A percentile compares a stretch with the other conserved stretches of the same genome.
Evolutionary conservation across 2,329 filamentous ascomycete genomes (phyloP).

Genomic region (Berkeleyomyces rouxiae): DNA sequence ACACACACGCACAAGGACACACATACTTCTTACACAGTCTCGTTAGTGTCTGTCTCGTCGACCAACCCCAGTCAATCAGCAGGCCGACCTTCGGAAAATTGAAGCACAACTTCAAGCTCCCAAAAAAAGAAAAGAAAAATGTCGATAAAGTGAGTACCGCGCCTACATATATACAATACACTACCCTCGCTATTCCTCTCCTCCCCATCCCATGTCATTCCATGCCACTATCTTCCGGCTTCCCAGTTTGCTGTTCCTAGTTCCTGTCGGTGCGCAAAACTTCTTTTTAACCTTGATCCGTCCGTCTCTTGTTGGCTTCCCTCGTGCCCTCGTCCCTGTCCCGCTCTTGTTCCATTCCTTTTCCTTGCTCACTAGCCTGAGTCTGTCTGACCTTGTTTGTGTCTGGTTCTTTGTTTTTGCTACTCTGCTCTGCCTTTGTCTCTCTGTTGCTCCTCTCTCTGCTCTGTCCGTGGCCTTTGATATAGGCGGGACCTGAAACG

Average conservation of each 20-base stretch:
- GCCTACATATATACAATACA: conserved; percentile 2
- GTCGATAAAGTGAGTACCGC: conserved; percentile 37
- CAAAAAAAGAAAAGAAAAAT: conserved; percentile 20
- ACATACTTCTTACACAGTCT: background rate
- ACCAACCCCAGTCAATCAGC: background rate
- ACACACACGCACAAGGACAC: background rate
- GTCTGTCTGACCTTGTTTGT: background rate
- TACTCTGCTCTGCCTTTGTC: background rate
- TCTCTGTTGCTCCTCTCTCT: background rate
- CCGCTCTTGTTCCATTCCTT: background rate
- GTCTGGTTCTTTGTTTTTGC: background rate
- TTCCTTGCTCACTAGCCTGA: background rate
- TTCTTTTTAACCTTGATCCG: conserved; percentile 2
- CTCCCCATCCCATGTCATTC: conserved; percentile 9
- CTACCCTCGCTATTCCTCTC: conserved; percentile 7
- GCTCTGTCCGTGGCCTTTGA: background rate
- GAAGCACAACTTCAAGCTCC: background rate
- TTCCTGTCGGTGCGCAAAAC: conserved; percentile 1
- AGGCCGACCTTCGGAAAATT: background rate
- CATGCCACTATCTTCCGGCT: conserved; percentile 12
- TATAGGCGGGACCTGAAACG: background rate
- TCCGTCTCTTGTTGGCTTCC: background rate
- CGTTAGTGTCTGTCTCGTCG: background rate
- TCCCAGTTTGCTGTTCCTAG: conserved; percentile 5
- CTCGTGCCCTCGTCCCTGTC: conserved; percentile 1